Conservation (phyloP, 1,139 yeast species). For the Geotrichum histeridarum region DNA sequence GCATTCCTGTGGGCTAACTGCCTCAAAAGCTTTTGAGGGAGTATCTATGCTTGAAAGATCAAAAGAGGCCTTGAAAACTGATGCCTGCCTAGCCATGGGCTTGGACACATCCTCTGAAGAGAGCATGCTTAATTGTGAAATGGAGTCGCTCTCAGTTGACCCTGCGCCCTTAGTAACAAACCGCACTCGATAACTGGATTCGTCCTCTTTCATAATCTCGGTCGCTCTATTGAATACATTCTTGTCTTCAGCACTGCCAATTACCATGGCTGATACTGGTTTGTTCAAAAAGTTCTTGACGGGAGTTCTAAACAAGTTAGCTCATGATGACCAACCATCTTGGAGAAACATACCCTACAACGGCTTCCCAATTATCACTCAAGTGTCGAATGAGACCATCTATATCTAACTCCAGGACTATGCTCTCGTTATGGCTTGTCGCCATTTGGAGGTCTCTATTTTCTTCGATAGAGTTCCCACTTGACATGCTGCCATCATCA, state of each 20-base stretch:
- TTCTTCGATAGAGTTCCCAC: background rate
- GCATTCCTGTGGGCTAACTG: too few relatives aligned
- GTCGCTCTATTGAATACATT: conserved; percentile 67
- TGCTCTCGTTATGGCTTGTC: conserved; percentile 64
- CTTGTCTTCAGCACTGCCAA: conserved; percentile 63
- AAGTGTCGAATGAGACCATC: conserved; percentile 69
- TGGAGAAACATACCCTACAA: conserved; percentile 42
- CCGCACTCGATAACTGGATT: conserved; percentile 70
- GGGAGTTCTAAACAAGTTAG: conserved; percentile 5
- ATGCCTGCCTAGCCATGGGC: too few relatives aligned
- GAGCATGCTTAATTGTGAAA: too few relatives aligned
- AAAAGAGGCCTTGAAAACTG: too few relatives aligned
- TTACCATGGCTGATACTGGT: conserved; percentile 49
- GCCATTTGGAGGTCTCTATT: conserved; percentile 41
- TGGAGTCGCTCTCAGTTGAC: too few relatives aligned
- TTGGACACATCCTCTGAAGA: too few relatives aligned
- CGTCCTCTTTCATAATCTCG: conserved; percentile 67
- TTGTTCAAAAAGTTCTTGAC: conserved; percentile 44
- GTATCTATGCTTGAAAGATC: too few relatives aligned
- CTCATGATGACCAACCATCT: background rate
- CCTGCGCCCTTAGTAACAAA: conserved; percentile 39
- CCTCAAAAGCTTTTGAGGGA: too few relatives aligned
- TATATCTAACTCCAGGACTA: conserved; percentile 74
- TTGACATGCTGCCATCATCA: background rate
- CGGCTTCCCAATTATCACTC: conserved; percentile 68